These are phyloP conservation scores for Stagonosporopsis vannaccii DNA, from an alignment of 2,329 filamentous ascomycete species.

Conservation along the genomic window DNA sequence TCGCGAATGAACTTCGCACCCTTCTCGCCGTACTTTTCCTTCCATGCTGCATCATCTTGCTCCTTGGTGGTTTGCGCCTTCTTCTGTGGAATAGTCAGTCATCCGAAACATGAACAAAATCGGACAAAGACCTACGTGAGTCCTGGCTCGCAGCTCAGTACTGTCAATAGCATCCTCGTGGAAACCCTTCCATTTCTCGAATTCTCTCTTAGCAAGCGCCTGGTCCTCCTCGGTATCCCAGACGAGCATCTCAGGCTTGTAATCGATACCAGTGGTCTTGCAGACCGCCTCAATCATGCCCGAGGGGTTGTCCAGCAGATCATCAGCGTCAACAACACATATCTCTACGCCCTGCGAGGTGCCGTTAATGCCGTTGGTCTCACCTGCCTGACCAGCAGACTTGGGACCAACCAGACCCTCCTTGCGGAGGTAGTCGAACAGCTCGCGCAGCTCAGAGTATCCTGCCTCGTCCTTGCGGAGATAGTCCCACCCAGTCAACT, in stretches of 20 bases:
- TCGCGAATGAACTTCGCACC: slow-evolving; percentile 73
- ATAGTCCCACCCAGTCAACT: slow-evolving; percentile 82
- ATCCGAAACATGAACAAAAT: not conserved
- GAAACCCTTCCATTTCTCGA: slow-evolving; percentile 97
- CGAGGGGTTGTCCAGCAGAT: slow-evolving; percentile 85
- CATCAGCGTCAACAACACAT: slow-evolving; percentile 91
- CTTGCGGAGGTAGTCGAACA: slow-evolving; percentile 83
- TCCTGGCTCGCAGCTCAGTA: slow-evolving; percentile 74
- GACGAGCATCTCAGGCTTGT: slow-evolving; percentile 76
- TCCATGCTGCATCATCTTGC: slow-evolving; percentile 75
- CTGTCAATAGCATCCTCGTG: slow-evolving; percentile 94
- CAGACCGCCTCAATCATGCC: slow-evolving; percentile 81
- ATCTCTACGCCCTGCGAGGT: slow-evolving; percentile 64
- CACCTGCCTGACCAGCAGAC: slow-evolving; percentile 58
- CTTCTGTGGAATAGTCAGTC: slow-evolving; percentile 47
- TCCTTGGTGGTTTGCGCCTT: slow-evolving; percentile 71
- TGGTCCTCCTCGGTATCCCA: slow-evolving; percentile 83
- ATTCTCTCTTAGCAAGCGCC: slow-evolving; percentile 71
- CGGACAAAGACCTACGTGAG: slow-evolving; percentile 59
- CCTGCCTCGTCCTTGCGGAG: slow-evolving; percentile 91
- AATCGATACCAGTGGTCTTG: slow-evolving; percentile 79
- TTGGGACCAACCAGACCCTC: slow-evolving; percentile 74
- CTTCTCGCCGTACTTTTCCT: slow-evolving; percentile 75
- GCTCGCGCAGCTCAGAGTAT: slow-evolving; percentile 82
- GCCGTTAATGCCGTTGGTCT: slow-evolving; percentile 44